Conservation (phyloP, 208 protist genomes). For the Porcisia deanei region DNA sequence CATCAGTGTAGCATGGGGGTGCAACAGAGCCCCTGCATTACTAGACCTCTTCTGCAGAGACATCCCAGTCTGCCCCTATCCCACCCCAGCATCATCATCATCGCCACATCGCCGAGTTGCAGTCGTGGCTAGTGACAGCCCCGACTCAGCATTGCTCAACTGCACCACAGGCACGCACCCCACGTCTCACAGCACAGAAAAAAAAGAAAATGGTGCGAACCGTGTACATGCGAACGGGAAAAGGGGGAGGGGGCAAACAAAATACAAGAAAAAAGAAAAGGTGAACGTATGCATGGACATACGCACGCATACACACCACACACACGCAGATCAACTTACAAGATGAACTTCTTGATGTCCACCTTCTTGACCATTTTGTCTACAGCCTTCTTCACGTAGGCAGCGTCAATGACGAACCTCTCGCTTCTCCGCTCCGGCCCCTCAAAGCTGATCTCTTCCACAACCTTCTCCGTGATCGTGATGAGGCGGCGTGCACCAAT, state of each 20-base stretch:
- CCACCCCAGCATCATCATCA: not conserved
- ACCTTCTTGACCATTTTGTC: constrained; percentile 92
- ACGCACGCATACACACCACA: constrained; percentile 8
- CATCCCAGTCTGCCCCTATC: not conserved
- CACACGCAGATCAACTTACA: constrained; percentile 37
- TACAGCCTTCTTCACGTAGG: constrained; percentile 90
- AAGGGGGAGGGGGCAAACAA: no score
- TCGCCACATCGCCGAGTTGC: not conserved
- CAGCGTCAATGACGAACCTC: constrained; percentile 84
- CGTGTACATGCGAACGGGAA: no score
- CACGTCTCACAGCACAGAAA: not conserved
- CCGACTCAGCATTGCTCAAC: not conserved
- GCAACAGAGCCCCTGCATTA: not conserved
- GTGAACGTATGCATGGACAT: constrained; percentile 9
- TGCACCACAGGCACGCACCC: not conserved
- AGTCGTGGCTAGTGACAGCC: not conserved
- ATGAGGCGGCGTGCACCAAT: constrained; percentile 97
- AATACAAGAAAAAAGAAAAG: not conserved
- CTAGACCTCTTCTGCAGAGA: not conserved
- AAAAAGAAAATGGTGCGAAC: no score
- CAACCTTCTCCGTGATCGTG: constrained; percentile 96
- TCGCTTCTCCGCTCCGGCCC: constrained; percentile 86
- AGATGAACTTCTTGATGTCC: constrained; percentile 93
- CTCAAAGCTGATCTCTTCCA: constrained; percentile 96
- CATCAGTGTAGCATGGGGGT: not conserved